These are phyloP conservation scores for Arachis hypogaea DNA, from an alignment of 306 rosid genomes.

Conservation along the genomic window DNA sequence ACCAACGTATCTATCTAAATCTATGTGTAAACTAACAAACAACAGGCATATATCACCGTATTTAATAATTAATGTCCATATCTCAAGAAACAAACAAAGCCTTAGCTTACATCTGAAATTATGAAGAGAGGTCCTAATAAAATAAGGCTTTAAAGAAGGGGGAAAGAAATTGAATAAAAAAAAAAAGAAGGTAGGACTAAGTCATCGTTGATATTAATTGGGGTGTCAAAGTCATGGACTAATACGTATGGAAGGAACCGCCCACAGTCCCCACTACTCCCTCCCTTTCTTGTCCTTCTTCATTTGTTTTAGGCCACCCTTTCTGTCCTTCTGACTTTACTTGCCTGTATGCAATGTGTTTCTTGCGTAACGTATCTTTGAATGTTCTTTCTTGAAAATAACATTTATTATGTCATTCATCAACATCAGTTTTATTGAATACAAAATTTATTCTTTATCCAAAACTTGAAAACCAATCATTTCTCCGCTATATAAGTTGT, in stretches of 20 bases:
- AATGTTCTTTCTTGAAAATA: no score
- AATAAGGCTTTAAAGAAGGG: no score
- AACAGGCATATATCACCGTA: no score
- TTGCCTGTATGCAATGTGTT: neutral
- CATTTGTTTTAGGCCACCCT: conserved; percentile 1
- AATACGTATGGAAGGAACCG: conserved; percentile 33
- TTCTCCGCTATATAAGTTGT: no score
- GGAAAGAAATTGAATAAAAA: neutral
- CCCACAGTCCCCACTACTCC: conserved; percentile 26
- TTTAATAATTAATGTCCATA: no score
- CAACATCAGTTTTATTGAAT: neutral
- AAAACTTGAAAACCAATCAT: neutral
- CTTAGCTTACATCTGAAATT: no score
- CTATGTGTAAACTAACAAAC: no score
- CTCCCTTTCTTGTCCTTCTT: neutral
- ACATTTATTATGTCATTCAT: neutral
- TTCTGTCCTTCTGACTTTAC: conserved; percentile 4
- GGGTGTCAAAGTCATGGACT: conserved; percentile 15
- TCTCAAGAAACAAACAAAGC: no score
- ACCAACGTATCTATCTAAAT: no score
- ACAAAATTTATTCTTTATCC: neutral
- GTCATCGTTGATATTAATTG: neutral
- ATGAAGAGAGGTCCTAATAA: no score
- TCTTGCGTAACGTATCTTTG: no score
- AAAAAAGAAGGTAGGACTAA: conserved; percentile 20